These are phyloP conservation scores for Escallonia rubra DNA, from an alignment of 129 eudicot species.

Conservation along the genomic window DNA sequence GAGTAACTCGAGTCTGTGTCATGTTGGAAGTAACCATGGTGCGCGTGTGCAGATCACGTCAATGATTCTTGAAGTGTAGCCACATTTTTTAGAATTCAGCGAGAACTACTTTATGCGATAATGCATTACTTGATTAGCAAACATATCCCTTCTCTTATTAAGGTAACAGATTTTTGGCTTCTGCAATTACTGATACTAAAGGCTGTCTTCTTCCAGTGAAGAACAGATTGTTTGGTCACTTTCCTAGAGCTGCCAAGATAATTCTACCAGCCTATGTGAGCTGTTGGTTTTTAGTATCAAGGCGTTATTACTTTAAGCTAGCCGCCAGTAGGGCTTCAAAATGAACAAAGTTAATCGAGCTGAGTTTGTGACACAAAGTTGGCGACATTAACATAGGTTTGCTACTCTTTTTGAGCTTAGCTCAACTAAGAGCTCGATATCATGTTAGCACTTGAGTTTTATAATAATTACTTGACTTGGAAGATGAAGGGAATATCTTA, in stretches of 20 bases:
- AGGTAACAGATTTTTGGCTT: not conserved
- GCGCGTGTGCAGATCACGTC: too few species aligned
- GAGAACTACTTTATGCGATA: not conserved
- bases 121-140: not conserved
- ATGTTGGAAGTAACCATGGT: too few species aligned
- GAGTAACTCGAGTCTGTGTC: too few species aligned
- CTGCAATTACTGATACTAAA: not conserved
- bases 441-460: not conserved
- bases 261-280: not conserved
- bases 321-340: too few species aligned
- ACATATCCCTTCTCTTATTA: not conserved
- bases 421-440: too few species aligned
- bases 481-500: not conserved
- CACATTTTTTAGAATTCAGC: not conserved
- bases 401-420: too few species aligned
- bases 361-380: too few species aligned
- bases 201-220: not conserved
- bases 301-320: too few species aligned
- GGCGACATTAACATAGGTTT: too few species aligned
- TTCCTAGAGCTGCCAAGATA: not conserved
- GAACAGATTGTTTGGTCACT: not conserved
- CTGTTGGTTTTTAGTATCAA: not conserved
- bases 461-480: not conserved
- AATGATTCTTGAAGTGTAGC: too few species aligned
- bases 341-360: too few species aligned